A percentile compares a stretch with the other conserved stretches of the same genome.
Conservation (phyloP, 352 stramenopile genomes). For the Stramenopiles sp. region DNA sequence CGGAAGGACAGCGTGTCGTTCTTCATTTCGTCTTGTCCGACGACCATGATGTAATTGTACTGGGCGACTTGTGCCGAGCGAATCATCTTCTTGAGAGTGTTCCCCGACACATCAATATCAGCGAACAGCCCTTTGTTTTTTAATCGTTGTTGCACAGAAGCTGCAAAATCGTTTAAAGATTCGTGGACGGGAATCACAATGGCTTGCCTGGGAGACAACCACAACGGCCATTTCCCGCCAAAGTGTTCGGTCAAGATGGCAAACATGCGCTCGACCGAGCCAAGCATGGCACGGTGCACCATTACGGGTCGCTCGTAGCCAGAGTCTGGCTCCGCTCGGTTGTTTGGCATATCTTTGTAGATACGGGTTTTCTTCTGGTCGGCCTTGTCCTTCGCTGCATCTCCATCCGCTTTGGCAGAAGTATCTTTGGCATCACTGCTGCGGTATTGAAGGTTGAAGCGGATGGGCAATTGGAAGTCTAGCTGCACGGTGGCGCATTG, state of each 20-base stretch:
- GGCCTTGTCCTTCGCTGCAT: background rate
- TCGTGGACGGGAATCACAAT: constrained; percentile 85
- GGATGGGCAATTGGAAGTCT: constrained; percentile 94
- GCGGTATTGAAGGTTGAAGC: constrained; percentile 84
- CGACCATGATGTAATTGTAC: constrained; percentile 96
- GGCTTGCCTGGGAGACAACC: constrained; percentile 78
- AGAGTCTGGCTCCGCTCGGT: constrained; percentile 20
- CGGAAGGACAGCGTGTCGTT: background rate
- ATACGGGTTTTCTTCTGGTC: background rate
- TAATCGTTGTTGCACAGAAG: constrained; percentile 61
- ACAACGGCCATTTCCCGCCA: constrained; percentile 94
- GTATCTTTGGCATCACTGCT: constrained; percentile 26
- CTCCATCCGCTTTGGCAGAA: too few species aligned
- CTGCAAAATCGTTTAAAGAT: constrained; percentile 79
- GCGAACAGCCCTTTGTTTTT: constrained; percentile 82
- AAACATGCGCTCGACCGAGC: constrained; percentile 89
- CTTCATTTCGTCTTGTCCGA: constrained; percentile 34
- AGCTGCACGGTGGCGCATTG: constrained; percentile 94
- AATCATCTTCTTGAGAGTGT: constrained; percentile 97
- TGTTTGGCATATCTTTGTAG: constrained; percentile 10
- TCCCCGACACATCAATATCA: constrained; percentile 77
- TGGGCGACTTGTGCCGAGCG: constrained; percentile 81
- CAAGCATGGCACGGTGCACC: constrained; percentile 91
- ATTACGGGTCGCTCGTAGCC: constrained; percentile 85
- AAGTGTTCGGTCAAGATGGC: constrained; percentile 94